Percentiles rank a stretch among this genome's conserved stretches.
Conservation (phyloP, 1,139 yeast genomes). For the Sugiyamaella grinbergsii region DNA sequence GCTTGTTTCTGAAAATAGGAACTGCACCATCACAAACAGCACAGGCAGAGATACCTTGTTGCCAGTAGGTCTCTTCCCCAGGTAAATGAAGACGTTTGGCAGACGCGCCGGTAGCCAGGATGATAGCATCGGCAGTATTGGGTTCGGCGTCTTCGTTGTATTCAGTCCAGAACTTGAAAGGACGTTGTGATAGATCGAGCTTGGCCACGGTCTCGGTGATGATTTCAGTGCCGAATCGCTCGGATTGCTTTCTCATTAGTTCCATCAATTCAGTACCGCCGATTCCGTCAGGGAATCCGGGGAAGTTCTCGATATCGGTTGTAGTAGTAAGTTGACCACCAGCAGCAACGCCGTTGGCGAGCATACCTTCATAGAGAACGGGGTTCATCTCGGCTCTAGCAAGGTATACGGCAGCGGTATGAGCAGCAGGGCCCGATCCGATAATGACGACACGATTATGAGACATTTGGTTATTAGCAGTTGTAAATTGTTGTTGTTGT, state of each 20-base stretch:
- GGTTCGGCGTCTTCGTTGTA: constrained; percentile 82
- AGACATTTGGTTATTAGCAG: constrained; percentile 31
- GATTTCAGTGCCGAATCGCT: constrained; percentile 85
- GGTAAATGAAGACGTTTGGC: constrained; percentile 93
- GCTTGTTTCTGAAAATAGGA: constrained; percentile 96
- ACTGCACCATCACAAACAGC: constrained; percentile 99
- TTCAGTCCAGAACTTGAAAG: constrained; percentile 97
- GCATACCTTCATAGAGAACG: constrained; percentile 88
- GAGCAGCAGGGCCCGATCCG: constrained; percentile 99
- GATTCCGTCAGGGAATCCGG: constrained; percentile 97
- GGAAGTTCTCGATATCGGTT: constrained; percentile 92
- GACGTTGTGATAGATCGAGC: constrained; percentile 80
- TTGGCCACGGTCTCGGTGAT: constrained; percentile 93
- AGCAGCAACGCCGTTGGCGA: constrained; percentile 97
- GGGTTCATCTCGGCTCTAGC: constrained; percentile 97
- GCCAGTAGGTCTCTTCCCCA: constrained; percentile 98
- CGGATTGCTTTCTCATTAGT: constrained; percentile 85
- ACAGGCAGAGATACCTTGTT: constrained; percentile 97
- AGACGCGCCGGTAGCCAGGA: constrained; percentile 96
- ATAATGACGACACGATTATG: constrained; percentile 89
- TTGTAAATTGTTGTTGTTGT: constrained; percentile 7
- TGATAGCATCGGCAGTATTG: constrained; percentile 86
- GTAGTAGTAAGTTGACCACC: constrained; percentile 99
- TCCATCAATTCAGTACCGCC: constrained; percentile 89
- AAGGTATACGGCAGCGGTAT: constrained; percentile 96